Conservation (phyloP, 306 rosid genomes). For the Rosa chinensis region DNA sequence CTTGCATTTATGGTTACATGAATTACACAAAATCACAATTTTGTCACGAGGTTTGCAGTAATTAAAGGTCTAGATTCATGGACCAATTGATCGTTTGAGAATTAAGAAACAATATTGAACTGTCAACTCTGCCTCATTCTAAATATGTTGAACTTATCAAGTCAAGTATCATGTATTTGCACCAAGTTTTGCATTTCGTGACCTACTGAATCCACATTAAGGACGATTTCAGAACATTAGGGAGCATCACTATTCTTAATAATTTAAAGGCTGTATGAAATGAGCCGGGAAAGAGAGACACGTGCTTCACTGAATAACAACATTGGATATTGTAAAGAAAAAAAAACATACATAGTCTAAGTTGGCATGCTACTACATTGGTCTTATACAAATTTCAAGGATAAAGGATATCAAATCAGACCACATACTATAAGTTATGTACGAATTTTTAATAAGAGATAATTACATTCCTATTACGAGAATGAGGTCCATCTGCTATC, state of each 20-base stretch:
- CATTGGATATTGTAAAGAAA: neutral
- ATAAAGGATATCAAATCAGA: neutral
- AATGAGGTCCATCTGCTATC: conserved; percentile 50
- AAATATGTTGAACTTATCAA: neutral
- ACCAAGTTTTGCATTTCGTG: neutral
- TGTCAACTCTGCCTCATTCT: neutral
- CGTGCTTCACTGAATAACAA: neutral
- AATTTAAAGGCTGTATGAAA: neutral
- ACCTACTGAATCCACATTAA: neutral
- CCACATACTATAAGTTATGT: neutral
- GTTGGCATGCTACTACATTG: neutral
- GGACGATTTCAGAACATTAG: neutral
- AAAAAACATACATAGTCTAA: too few species aligned
- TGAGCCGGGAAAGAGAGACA: neutral
- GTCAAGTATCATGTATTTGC: neutral
- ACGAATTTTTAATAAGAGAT: conserved; percentile 21
- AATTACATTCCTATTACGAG: conserved; percentile 50
- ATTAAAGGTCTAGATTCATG: neutral
- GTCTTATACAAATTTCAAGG: neutral
- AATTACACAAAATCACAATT: neutral
- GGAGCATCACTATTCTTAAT: neutral
- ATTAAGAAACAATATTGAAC: conserved; percentile 6
- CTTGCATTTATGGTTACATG: neutral
- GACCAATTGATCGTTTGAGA: neutral
- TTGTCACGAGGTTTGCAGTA: neutral